phyloP scores from a whole-genome alignment of 2,329 filamentous ascomycete species.

The Trichoderma sp. region DNA sequence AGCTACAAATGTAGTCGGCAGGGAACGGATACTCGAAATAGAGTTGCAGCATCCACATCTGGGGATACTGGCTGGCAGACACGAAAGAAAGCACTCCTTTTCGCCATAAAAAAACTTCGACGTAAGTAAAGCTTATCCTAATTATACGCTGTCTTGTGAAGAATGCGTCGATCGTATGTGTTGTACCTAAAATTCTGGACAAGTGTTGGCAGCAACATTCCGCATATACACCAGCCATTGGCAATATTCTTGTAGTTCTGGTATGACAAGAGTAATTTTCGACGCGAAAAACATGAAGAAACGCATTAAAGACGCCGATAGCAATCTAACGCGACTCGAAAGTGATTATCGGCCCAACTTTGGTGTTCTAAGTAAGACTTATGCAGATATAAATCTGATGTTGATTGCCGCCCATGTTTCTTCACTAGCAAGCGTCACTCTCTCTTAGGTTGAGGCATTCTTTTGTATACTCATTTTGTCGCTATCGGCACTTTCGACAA shows the following conservation, averaged over 20 bases:
- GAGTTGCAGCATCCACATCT: not conserved
- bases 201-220: not conserved
- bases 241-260: not conserved
- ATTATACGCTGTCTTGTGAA: not conserved
- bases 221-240: not conserved
- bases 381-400: not conserved
- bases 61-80: not conserved
- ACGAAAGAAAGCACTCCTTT: not conserved
- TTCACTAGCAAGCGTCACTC: not conserved
- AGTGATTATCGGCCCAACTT: not conserved
- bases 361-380: not conserved
- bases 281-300: not conserved
- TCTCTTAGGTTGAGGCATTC: not conserved
- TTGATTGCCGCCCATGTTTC: not conserved
- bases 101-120: not conserved
- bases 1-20: not conserved
- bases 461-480: not conserved
- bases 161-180: not conserved
- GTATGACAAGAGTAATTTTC: not conserved
- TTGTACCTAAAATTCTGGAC: not conserved
- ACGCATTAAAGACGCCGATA: not conserved
- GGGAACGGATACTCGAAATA: not conserved
- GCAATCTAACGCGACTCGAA: not conserved
- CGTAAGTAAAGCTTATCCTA: rapidly evolving
- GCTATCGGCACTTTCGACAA: not conserved